Conservation (phyloP, 2,329 filamentous ascomycete species). For the Nannizzia gypsea region DNA sequence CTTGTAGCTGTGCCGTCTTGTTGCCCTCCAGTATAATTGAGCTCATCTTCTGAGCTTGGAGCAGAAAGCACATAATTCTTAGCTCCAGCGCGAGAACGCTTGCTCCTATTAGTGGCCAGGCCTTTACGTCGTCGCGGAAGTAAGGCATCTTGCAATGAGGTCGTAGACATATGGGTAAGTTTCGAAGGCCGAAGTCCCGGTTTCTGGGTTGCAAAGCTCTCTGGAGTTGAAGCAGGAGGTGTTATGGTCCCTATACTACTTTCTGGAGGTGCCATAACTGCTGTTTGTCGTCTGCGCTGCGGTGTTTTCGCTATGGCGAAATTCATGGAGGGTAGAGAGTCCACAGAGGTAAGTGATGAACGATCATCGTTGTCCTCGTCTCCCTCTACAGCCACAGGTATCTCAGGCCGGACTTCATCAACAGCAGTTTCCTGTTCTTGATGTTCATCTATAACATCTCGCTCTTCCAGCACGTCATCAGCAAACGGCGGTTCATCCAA, state of each 20-base stretch:
- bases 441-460: background rate
- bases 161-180: background rate
- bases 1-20: background rate
- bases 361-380: background rate
- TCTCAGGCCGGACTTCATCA: background rate
- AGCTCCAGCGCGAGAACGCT: background rate
- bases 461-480: background rate
- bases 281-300: background rate
- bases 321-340: background rate
- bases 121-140: background rate
- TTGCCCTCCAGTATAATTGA: background rate
- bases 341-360: background rate
- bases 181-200: background rate
- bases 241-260: background rate
- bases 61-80: background rate
- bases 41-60: constrained; percentile 1
- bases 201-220: background rate
- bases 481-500: background rate
- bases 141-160: background rate
- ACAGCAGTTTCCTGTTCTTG: constrained; percentile 12
- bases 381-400: background rate
- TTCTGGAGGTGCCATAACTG: background rate
- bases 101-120: background rate
- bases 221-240: background rate
- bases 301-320: background rate